Conservation (phyloP, 495 filamentous ascomycete genomes). For the Penicillium lividum region DNA sequence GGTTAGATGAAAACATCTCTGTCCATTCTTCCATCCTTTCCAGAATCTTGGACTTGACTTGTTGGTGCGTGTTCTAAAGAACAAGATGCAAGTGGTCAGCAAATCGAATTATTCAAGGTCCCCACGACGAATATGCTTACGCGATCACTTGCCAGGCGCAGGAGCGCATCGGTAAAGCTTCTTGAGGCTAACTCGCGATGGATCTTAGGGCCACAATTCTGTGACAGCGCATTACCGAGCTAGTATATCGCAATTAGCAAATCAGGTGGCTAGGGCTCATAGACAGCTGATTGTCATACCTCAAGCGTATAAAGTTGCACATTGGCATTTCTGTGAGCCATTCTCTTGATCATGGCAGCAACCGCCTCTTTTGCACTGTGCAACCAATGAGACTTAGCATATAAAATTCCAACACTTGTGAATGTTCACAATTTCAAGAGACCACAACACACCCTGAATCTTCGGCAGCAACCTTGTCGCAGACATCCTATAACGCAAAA, state of each 20-base stretch:
- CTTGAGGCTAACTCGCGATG: slow-evolving; percentile 91
- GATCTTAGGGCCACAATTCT: slow-evolving; percentile 90
- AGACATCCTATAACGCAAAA: slow-evolving; percentile 68
- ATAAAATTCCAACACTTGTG: neutral
- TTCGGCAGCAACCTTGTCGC: slow-evolving; percentile 77
- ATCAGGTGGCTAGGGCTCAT: neutral
- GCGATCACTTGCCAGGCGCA: slow-evolving; percentile 86
- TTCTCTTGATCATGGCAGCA: slow-evolving; percentile 89
- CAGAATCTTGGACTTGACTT: slow-evolving; percentile 95
- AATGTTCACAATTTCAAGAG: neutral
- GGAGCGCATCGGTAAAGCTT: slow-evolving; percentile 92
- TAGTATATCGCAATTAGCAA: slow-evolving; percentile 23
- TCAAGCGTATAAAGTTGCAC: slow-evolving; percentile 99
- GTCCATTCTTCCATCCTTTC: slow-evolving; percentile 97
- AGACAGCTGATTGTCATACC: slow-evolving; percentile 46
- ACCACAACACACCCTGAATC: slow-evolving; percentile 58
- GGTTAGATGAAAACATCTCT: slow-evolving; percentile 87
- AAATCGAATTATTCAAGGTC: neutral
- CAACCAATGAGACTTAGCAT: slow-evolving; percentile 20
- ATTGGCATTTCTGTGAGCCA: slow-evolving; percentile 97
- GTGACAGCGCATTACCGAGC: slow-evolving; percentile 89
- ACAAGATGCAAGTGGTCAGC: neutral
- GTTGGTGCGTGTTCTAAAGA: slow-evolving; percentile 83
- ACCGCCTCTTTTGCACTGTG: slow-evolving; percentile 84
- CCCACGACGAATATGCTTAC: slow-evolving; percentile 34